phyloP scores from a whole-genome alignment of 148 eudicot species.

The Chenopodium berlandieri region DNA sequence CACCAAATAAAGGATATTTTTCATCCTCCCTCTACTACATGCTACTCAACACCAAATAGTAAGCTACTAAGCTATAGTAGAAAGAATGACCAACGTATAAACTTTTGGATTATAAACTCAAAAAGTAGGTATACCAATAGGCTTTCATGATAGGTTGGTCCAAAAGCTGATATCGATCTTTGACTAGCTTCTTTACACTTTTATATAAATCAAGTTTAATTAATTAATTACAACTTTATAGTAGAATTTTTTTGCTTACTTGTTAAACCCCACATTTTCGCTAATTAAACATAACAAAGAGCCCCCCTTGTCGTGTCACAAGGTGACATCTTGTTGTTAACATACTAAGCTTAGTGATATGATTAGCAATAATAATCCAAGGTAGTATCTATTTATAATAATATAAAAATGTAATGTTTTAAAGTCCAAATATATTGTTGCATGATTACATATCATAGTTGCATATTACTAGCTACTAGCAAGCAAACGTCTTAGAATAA shows the following conservation, averaged over 20 bases:
- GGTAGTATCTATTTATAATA: neutral
- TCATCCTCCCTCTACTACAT: no score
- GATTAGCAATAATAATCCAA: constrained; percentile 5
- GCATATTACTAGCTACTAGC: neutral
- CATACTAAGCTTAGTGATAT: constrained; percentile 7
- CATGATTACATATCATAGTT: constrained; percentile 13
- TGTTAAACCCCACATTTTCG: constrained; percentile 9
- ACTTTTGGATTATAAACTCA: neutral
- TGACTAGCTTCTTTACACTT: constrained; percentile 19
- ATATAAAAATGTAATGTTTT: neutral
- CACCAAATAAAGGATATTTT: no score
- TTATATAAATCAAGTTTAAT: neutral
- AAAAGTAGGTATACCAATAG: neutral
- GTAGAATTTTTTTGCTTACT: constrained; percentile 15
- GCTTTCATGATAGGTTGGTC: constrained; percentile 27
- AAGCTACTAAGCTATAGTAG: no score
- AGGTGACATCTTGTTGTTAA: constrained; percentile 28
- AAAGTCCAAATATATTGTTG: constrained; percentile 26
- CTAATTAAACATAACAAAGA: constrained; percentile 17
- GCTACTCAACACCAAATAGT: no score
- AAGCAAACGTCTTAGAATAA: constrained; percentile 23
- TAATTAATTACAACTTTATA: neutral
- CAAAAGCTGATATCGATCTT: constrained; percentile 16
- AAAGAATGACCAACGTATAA: neutral
- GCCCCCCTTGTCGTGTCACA: constrained; percentile 26